These are phyloP conservation scores for Penicillium sp. DNA, from an alignment of 2,329 filamentous ascomycete species.

Conservation along the genomic window DNA sequence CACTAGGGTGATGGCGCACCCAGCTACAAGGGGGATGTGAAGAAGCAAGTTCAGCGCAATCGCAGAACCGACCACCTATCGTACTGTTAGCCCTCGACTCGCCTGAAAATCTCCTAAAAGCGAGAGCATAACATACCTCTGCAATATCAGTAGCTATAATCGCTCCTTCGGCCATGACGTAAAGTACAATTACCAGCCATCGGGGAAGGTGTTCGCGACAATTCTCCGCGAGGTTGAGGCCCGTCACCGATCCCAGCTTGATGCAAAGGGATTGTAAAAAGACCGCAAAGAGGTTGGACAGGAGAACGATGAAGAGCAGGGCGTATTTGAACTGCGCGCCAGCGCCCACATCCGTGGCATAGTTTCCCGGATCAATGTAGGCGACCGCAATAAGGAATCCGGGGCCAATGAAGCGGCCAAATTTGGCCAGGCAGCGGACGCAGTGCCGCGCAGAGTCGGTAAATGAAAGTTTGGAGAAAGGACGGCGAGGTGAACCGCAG, in stretches of 20 bases:
- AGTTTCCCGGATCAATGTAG: conserved; percentile 54
- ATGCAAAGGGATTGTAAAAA: conserved; percentile 52
- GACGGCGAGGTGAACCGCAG: conserved; percentile 36
- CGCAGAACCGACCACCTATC: conserved; percentile 58
- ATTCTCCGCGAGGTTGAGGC: conserved; percentile 66
- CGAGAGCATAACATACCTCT: conserved; percentile 50
- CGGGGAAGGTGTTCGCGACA: conserved; percentile 65
- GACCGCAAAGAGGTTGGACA: conserved; percentile 53
- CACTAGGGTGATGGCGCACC: conserved; percentile 58
- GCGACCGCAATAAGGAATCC: conserved; percentile 52
- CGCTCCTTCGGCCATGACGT: conserved; percentile 64
- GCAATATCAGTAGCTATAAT: conserved; percentile 73
- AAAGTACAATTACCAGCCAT: conserved; percentile 66
- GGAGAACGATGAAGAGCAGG: conserved; percentile 49
- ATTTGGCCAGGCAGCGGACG: conserved; percentile 40
- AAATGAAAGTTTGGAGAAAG: conserved; percentile 21
- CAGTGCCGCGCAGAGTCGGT: conserved; percentile 19
- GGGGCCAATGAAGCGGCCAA: conserved; percentile 48
- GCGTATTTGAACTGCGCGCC: conserved; percentile 48
- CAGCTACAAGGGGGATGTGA: conserved; percentile 56
- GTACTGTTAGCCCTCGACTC: not conserved
- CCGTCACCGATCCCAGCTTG: conserved; percentile 69
- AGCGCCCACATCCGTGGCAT: conserved; percentile 52
- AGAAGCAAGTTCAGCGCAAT: conserved; percentile 58
- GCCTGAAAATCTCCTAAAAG: not conserved